Evolutionary conservation across 495 filamentous ascomycete genomes (phyloP), one percentile per base, ranked within the genome.

Genomic region (Melanomma pulvis-pyrius): DNA sequence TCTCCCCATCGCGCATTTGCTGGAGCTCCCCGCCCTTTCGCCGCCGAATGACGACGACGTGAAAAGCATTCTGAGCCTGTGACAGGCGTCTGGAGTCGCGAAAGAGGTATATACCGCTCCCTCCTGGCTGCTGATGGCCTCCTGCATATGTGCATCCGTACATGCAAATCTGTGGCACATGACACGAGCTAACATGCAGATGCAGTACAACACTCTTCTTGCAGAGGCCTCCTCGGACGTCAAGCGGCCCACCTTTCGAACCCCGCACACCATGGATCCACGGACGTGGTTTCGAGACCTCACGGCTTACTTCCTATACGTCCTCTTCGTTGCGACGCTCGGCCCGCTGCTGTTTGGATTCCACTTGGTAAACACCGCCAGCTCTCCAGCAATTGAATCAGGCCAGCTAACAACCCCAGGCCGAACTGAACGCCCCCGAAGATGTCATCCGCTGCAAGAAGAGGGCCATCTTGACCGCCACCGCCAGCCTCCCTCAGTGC

Each of bases 261-360:
- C 32, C 12, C 67, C 57, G 21, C 62, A 70, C 57, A 68, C 52
- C 51, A 76, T 76, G 74, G 71, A 76, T 56, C 62, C 69, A 15
- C 68, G 73, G 22, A 63, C 71, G 13, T 73, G 71, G 73, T 57
- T 76, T 44, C 62, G 60, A 21, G 71, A 75, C 66, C 60, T 78
- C n/a, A 79, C 77, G 21, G 59, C 70, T 19, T 76, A 74, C 67
- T 75, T 79, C 64, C 46, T 79, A 55, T 78, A 73, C 63, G 47
- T 74, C 36, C 74, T 79, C 54, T 61, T 76, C 59, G 69, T 72
- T 21, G 67, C 75, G 12, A 78, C 77, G 22, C 59, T 96, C 17
- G 93, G 92, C 5, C 90, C 94, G 1, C 83, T 97, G 9, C 92
- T 96, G 71, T 98, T 97, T 70, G 94, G 96, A 22, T 97, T 89